These are phyloP conservation scores for Yarrowia porcina DNA, from an alignment of 805 yeast genomes.

Conservation along the genomic window DNA sequence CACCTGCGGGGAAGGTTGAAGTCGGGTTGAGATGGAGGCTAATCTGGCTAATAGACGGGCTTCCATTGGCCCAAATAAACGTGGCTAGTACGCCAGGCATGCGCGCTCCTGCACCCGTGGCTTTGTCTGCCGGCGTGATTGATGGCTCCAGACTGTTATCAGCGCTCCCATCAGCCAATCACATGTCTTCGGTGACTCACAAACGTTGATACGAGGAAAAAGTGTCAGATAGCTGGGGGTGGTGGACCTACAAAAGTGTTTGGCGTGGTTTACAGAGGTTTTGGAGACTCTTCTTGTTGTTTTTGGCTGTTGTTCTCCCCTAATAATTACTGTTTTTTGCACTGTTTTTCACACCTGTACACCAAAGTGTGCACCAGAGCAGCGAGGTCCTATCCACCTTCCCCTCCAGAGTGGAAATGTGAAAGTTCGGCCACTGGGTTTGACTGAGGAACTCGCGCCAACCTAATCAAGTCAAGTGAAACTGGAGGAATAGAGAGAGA, in stretches of 20 bases:
- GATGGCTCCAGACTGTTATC: slow-evolving; percentile 18
- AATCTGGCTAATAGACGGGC: not conserved
- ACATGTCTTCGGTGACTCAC: not conserved
- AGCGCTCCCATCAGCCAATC: slow-evolving; percentile 2
- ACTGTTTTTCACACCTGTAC: not conserved
- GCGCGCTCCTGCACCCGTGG: not conserved
- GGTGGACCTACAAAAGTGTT: not conserved
- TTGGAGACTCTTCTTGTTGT: not conserved
- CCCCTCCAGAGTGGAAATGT: slow-evolving; percentile 19
- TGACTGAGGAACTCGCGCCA: slow-evolving; percentile 1
- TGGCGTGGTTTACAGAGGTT: not conserved
- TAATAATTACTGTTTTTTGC: not conserved
- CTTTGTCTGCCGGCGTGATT: slow-evolving; percentile 5
- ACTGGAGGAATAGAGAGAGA: too few relatives aligned
- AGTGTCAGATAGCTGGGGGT: not conserved
- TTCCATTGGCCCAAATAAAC: slow-evolving; percentile 25
- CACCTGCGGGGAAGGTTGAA: slow-evolving; percentile 24
- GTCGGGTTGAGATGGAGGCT: slow-evolving; percentile 11
- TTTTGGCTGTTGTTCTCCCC: not conserved
- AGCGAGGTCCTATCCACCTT: slow-evolving; percentile 1
- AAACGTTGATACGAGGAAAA: slow-evolving; percentile 13
- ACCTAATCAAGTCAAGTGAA: not conserved
- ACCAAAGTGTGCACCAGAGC: slow-evolving; percentile 14
- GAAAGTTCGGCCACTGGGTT: not conserved
- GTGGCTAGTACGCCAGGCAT: slow-evolving; percentile 11